Evolutionary conservation across 768 basidiomycete species (phyloP), one percentile per base, ranked within the genome.

Genomic region (Sutorius australiensis): DNA sequence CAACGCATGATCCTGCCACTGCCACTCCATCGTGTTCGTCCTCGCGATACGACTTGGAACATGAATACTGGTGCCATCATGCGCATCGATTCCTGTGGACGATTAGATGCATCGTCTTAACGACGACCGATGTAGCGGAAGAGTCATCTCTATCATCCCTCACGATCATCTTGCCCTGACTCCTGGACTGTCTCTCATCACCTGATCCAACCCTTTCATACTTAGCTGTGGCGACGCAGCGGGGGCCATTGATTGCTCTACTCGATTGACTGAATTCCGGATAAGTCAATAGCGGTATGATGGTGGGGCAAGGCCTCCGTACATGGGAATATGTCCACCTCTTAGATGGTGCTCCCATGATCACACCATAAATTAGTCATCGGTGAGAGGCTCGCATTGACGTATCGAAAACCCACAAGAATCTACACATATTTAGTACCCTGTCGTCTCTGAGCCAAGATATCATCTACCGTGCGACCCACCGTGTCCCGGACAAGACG

Each of bases 111-210:
- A 40, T 45, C 44, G 27, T 46, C 51, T 27, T 30, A 16, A 28
- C 46, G 8, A 51, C 16, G 8, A 51, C 16, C 19, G 33, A 33
- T 27, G 16, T 46, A 32, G 41, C 44, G 28, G 42, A 39, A 39
- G 36, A 31, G n/a, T 1, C 24, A 30, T 50, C 33, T 43, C 51
- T 31, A 42, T 17, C 6, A 10, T 30, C 33, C 46, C 30, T 43
- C 19, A 27, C 43, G 17, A 13, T 38, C 13, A 37, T 5, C 39
- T 36, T 47, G 21, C 64, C 64, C 58, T 63, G 46, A 40, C 41
- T 28, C 64, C 55, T 60, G 54, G 54, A 60, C 31, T 58, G 38
- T 27, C 31, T 45, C n/a, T 34, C 40, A 39, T 51, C 53, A 50
- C 16, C 55, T 50, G 50, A 53, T 5, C 19, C 36, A 62, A 24